Evolutionary conservation across 139 green algal genomes (phyloP).

Genomic region (Chlorella vulgaris): DNA sequence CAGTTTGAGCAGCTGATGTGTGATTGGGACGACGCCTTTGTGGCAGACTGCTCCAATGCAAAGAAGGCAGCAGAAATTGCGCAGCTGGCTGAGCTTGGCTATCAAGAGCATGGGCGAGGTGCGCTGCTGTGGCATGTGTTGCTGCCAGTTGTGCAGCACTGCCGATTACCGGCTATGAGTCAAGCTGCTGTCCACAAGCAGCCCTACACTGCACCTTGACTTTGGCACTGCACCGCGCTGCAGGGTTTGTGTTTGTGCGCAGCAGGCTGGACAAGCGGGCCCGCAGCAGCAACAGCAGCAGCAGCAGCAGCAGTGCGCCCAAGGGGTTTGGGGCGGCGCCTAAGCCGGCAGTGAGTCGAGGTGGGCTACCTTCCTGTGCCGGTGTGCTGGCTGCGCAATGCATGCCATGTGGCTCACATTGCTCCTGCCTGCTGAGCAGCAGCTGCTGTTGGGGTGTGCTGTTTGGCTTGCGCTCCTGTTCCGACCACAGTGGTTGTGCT

Average conservation of each 20-base stretch:
- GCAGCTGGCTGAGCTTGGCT: slow-evolving; percentile 3
- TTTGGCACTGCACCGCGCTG: too few relatives aligned
- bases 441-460: too few relatives aligned
- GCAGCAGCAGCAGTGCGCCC: neutral
- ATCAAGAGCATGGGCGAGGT: slow-evolving; percentile 21
- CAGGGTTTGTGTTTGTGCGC: slow-evolving; percentile 34
- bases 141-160: neutral
- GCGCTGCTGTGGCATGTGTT: neutral
- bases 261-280: slow-evolving; percentile 1
- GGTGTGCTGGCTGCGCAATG: too few relatives aligned
- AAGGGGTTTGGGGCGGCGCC: slow-evolving; percentile 24
- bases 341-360: neutral
- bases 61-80: neutral
- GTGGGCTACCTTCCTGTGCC: too few relatives aligned
- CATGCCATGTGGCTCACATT: too few relatives aligned
- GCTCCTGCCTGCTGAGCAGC: too few relatives aligned
- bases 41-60: neutral
- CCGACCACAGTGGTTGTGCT: neutral
- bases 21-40: slow-evolving; percentile 28
- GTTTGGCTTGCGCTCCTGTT: too few relatives aligned
- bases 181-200: too few relatives aligned
- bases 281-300: neutral
- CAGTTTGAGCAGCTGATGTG: slow-evolving; percentile 29
- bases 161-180: too few relatives aligned
- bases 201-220: too few relatives aligned